Conservation (phyloP, 2,329 filamentous ascomycete genomes). For the Talaromyces sp. region DNA sequence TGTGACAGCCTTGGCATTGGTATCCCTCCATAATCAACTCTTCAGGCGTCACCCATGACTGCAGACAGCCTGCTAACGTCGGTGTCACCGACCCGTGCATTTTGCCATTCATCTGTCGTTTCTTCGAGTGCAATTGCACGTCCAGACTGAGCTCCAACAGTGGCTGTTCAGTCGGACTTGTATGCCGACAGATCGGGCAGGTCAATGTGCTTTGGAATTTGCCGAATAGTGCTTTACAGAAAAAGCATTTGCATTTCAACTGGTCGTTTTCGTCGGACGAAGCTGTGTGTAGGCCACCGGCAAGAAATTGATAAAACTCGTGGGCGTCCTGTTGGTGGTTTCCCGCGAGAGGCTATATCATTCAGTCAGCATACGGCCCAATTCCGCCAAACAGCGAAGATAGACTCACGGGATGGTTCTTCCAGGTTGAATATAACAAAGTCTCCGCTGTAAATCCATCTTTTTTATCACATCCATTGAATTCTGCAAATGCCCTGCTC, state of each 20-base stretch:
- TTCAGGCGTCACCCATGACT: slow-evolving; percentile 82
- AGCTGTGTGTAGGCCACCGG: slow-evolving; percentile 76
- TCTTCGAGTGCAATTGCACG: slow-evolving; percentile 68
- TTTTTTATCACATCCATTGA: slow-evolving; percentile 61
- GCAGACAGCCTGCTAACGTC: slow-evolving; percentile 70
- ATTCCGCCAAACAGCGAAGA: too few relatives aligned
- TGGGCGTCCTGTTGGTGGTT: slow-evolving; percentile 96
- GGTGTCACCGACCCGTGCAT: slow-evolving; percentile 44
- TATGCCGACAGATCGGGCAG: slow-evolving; percentile 80
- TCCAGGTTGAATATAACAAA: slow-evolving; percentile 86
- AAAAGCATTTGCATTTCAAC: slow-evolving; percentile 72
- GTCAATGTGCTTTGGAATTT: slow-evolving; percentile 87
- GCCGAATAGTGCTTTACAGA: slow-evolving; percentile 92
- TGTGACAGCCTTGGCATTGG: slow-evolving; percentile 75
- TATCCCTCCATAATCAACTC: slow-evolving; percentile 74
- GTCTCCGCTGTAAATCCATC: slow-evolving; percentile 89
- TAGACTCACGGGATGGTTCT: slow-evolving; percentile 65
- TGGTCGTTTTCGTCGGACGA: slow-evolving; percentile 37
- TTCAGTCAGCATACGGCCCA: not conserved
- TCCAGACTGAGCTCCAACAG: slow-evolving; percentile 89
- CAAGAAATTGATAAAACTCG: slow-evolving; percentile 93
- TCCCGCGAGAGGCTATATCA: slow-evolving; percentile 67
- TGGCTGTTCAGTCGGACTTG: slow-evolving; percentile 78
- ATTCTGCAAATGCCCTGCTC: slow-evolving; percentile 62
- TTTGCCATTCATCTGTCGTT: slow-evolving; percentile 42